These are phyloP conservation scores for Gamarada debralockiae DNA, from an alignment of 495 filamentous ascomycete genomes.

Conservation along the genomic window DNA sequence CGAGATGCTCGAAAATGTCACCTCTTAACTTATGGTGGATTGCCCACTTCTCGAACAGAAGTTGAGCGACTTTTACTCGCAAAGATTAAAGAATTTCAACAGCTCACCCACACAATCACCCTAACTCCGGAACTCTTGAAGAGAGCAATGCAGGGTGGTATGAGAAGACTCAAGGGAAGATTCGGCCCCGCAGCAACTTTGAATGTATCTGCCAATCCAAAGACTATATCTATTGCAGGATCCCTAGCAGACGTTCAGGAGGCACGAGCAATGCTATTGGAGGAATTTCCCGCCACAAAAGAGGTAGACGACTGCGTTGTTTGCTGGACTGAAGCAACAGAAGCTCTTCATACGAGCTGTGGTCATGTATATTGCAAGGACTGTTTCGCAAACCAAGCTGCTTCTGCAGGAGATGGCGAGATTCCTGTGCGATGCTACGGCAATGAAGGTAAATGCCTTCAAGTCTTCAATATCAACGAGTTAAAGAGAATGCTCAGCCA, in stretches of 20 bases:
- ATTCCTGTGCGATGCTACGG: slow-evolving; percentile 31
- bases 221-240: slow-evolving; percentile 2
- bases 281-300: not conserved
- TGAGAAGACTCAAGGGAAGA: not conserved
- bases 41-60: slow-evolving; percentile 8
- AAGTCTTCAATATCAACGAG: slow-evolving; percentile 27
- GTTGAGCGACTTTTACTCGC: slow-evolving; percentile 1
- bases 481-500: slow-evolving; percentile 34
- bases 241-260: not conserved
- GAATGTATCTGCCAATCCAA: not conserved
- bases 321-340: slow-evolving; percentile 36
- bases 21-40: slow-evolving; percentile 28
- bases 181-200: slow-evolving; percentile 13
- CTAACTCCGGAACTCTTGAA: slow-evolving; percentile 5
- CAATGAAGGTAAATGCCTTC: slow-evolving; percentile 21
- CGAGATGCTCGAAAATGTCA: slow-evolving; percentile 27
- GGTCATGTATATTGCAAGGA: slow-evolving; percentile 41
- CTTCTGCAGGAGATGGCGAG: slow-evolving; percentile 18
- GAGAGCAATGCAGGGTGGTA: slow-evolving; percentile 13
- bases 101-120: not conserved
- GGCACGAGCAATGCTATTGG: not conserved
- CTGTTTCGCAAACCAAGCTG: slow-evolving; percentile 37
- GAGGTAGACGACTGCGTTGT: slow-evolving; percentile 30
- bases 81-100: not conserved
- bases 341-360: slow-evolving; percentile 35